Percentiles rank a stretch among this genome's conserved stretches.
Conservation (phyloP, 345 rosid species). For the Populus tremula region DNA sequence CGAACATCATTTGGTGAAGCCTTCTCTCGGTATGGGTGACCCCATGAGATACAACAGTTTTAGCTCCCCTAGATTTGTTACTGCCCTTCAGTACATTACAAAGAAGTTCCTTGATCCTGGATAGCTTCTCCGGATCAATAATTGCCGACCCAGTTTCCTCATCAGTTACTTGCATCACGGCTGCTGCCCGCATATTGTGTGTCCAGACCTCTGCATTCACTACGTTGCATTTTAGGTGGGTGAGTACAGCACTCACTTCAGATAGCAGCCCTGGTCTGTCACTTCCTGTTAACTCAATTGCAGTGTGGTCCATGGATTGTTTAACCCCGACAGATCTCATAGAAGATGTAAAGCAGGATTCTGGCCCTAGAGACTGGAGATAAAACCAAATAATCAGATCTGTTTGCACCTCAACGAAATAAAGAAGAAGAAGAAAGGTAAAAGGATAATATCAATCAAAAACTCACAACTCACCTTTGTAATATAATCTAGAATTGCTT, state of each 20-base stretch:
- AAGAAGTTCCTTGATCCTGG: constrained; percentile 63
- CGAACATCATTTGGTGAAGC: constrained; percentile 99
- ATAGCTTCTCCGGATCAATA: constrained; percentile 57
- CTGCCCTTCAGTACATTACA: constrained; percentile 78
- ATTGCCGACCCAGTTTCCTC: constrained; percentile 62
- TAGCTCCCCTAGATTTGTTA: constrained; percentile 59
- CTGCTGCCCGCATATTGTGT: constrained; percentile 85
- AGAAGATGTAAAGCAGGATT: constrained; percentile 65
- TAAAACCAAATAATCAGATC: constrained; percentile 14
- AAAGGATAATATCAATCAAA: neutral
- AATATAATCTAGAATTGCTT: constrained; percentile 69
- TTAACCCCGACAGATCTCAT: constrained; percentile 69
- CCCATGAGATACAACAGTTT: constrained; percentile 62
- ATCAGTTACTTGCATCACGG: constrained; percentile 84
- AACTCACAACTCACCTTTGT: constrained; percentile 51
- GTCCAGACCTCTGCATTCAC: constrained; percentile 92
- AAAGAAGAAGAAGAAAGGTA: neutral
- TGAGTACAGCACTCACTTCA: constrained; percentile 80
- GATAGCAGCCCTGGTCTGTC: constrained; percentile 93
- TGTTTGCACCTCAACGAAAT: neutral
- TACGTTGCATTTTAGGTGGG: constrained; percentile 78
- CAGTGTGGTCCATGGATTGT: constrained; percentile 64
- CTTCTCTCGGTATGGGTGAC: constrained; percentile 74
- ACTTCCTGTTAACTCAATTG: constrained; percentile 78
- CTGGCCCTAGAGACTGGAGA: constrained; percentile 76